Base-by-base conservation (phyloP, 495 filamentous ascomycete genomes). In the Tuber melanosporum region DNA sequence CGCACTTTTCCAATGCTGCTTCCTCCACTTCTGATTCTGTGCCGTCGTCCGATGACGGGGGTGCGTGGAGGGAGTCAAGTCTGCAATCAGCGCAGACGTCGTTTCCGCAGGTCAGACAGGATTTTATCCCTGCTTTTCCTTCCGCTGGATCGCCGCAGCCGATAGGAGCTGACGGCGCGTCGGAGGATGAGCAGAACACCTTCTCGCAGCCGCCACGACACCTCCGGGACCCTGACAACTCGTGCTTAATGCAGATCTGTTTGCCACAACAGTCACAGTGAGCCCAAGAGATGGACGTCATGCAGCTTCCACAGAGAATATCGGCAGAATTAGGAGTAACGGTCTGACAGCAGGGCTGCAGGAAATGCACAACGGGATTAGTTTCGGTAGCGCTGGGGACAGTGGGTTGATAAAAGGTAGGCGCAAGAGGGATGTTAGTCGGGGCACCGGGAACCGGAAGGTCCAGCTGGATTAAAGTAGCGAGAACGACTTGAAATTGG, bases 181-280 rank as follows among this genome's bases (percentile, higher is more conserved):
- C 81, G 26, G 82, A 76, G 26, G 82, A 77, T 52, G 83, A 83
- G 69, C 82, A 83, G 73, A 83, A 83, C 17, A 79, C 72, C 19
- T 78, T 79, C 26, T 76, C 75, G 52, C 82, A 83, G 8, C 82
- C 82, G 22, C 82, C 82, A 46, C 79, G 77, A 39, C 82, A 83
- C 49, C 74, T 82, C 70, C 82, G 79, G 44, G 82, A 81, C 26
- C 82, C 79, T 70, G 81, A 77, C 12, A 79, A 39, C 47, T 83
- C 82, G 57, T 83, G 82, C 73, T 83, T 83, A 45, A 79, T 83
- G 69, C 82, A 83, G 52, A 83, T 77, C 41, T 74, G 76, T 52
- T 74, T 77, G 41, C 77, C 70, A 52, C 82, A 83, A 12, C 79
- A 75, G 39, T 83, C 82, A 71, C 82, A 83, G 36, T n/a, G 66